Conservation (phyloP, 352 stramenopile genomes). For the Thraustochytrium sp. region DNA sequence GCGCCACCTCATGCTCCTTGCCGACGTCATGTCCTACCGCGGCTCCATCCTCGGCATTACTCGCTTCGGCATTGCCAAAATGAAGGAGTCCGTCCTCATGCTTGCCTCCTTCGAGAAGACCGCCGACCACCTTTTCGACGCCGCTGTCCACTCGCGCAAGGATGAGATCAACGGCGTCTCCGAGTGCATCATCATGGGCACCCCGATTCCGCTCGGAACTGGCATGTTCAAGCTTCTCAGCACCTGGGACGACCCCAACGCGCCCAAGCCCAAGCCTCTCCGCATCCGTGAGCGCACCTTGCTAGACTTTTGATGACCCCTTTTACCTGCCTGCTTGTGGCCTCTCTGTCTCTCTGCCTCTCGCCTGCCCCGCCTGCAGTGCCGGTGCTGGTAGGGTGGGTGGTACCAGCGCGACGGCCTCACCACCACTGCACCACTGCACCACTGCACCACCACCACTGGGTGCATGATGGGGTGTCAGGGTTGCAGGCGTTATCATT, state of each 20-base stretch:
- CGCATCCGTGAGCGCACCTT: background rate
- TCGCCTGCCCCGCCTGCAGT: no score
- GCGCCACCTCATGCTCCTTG: conserved; percentile 96
- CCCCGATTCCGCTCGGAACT: conserved; percentile 94
- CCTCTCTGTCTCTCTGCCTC: no score
- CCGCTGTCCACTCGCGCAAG: conserved; percentile 91
- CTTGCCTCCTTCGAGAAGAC: conserved; percentile 99
- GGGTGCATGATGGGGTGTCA: no score
- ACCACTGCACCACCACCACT: no score
- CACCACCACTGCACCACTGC: no score
- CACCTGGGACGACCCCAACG: background rate
- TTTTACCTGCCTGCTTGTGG: no score
- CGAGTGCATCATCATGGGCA: conserved; percentile 99
- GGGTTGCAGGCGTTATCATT: no score
- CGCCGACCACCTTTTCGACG: conserved; percentile 98
- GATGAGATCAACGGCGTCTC: conserved; percentile 96
- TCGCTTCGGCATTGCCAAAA: conserved; percentile 98
- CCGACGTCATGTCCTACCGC: conserved; percentile 99
- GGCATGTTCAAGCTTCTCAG: conserved; percentile 92
- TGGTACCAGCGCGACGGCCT: no score
- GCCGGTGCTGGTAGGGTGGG: no score
- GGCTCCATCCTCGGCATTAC: conserved; percentile 82
- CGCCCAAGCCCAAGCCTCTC: background rate
- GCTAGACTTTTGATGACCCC: background rate
- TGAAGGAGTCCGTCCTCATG: conserved; percentile 99